Conservation (phyloP, 257 asterid genomes). For the Dorcoceras hygrometricum region DNA sequence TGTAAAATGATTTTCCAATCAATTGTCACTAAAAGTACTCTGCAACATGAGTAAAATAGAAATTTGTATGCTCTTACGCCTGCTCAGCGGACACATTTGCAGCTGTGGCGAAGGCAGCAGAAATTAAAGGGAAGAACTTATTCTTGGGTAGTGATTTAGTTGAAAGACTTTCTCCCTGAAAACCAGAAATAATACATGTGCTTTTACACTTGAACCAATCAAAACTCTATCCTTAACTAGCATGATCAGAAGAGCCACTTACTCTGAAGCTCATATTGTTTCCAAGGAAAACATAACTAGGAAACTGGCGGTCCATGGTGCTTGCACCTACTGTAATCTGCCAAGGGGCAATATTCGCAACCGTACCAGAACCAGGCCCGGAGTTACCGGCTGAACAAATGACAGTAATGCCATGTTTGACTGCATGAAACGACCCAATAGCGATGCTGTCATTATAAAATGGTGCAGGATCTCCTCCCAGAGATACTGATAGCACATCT, state of each 20-base stretch:
- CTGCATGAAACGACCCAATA: slow-evolving; percentile 90
- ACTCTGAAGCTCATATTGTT: slow-evolving; percentile 54
- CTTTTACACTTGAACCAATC: background rate
- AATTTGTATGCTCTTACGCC: slow-evolving; percentile 52
- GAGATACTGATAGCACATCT: slow-evolving; percentile 83
- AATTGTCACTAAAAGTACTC: background rate
- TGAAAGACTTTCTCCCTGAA: slow-evolving; percentile 82
- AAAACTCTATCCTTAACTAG: background rate
- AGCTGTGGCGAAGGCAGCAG: slow-evolving; percentile 53
- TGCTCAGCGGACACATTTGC: slow-evolving; percentile 40
- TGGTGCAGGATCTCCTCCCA: slow-evolving; percentile 64
- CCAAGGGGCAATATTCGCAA: slow-evolving; percentile 85
- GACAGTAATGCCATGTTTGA: slow-evolving; percentile 63
- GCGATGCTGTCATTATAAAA: slow-evolving; percentile 70
- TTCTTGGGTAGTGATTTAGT: slow-evolving; percentile 34
- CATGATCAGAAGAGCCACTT: slow-evolving; percentile 9
- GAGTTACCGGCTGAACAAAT: slow-evolving; percentile 93
- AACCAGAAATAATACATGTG: background rate
- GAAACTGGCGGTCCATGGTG: slow-evolving; percentile 71
- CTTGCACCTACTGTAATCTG: slow-evolving; percentile 87
- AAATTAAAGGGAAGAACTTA: slow-evolving; percentile 44
- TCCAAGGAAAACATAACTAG: slow-evolving; percentile 55
- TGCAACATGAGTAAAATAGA: background rate
- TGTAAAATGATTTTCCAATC: background rate
- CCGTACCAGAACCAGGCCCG: slow-evolving; percentile 63